Evolutionary conservation across 345 rosid species (phyloP).

Genomic region (Rhodamnia rubescens): DNA sequence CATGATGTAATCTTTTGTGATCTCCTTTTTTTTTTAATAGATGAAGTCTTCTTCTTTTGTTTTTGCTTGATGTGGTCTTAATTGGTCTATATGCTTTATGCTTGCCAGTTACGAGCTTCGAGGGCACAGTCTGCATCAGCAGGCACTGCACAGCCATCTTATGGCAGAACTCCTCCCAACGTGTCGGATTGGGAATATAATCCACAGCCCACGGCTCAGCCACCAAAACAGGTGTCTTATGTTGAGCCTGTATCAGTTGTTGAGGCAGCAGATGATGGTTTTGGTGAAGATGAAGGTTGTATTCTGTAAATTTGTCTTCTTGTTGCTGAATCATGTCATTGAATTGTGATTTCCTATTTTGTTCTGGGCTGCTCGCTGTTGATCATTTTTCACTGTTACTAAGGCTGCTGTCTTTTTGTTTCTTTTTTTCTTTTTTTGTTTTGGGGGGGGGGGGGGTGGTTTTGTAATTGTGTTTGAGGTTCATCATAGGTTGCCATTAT

Average conservation of each 20-base stretch:
- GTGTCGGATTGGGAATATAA: slow-evolving; percentile 55
- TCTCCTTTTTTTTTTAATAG: neutral
- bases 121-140: slow-evolving; percentile 41
- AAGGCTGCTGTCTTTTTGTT: no score
- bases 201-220: slow-evolving; percentile 36
- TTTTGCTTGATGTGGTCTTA: neutral
- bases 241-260: slow-evolving; percentile 36
- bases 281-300: slow-evolving; percentile 48
- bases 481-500: neutral
- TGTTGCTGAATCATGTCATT: neutral
- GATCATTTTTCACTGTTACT: no score
- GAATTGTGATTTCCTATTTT: neutral
- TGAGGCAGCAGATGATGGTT: slow-evolving; percentile 35
- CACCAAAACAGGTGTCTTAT: slow-evolving; percentile 30
- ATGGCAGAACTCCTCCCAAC: slow-evolving; percentile 27
- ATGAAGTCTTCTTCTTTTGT: neutral
- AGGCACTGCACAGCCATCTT: slow-evolving; percentile 39
- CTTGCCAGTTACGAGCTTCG: slow-evolving; percentile 51
- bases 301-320: neutral
- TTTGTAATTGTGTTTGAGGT: no score
- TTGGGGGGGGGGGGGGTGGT: no score
- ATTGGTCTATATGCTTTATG: slow-evolving; percentile 2
- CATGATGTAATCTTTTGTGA: neutral
- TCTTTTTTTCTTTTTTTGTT: no score
- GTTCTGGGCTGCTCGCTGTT: neutral